These are phyloP conservation scores for Catharanthus roseus DNA, from an alignment of 257 asterid species.

Conservation along the genomic window DNA sequence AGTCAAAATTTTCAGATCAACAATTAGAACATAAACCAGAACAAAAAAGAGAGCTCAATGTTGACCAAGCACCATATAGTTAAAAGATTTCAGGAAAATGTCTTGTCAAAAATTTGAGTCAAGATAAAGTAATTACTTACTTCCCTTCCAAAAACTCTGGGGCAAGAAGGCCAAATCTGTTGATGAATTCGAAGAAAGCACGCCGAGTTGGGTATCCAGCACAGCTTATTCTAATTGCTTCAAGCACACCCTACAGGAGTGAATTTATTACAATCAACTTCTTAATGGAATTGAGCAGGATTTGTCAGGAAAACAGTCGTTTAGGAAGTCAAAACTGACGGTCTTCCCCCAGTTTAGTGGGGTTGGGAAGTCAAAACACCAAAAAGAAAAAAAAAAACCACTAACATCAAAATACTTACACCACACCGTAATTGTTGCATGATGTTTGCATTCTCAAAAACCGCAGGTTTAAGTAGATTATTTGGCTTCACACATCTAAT, in stretches of 20 bases:
- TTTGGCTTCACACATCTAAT: constrained; percentile 97
- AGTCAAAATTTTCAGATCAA: constrained; percentile 18
- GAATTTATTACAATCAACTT: constrained; percentile 27
- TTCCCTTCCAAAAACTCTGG: constrained; percentile 78
- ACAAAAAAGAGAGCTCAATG: background rate
- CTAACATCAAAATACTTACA: constrained; percentile 48
- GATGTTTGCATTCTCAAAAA: constrained; percentile 83
- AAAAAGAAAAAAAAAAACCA: constrained; percentile 8
- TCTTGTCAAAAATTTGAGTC: constrained; percentile 16
- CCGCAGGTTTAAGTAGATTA: constrained; percentile 88
- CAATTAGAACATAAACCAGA: constrained; percentile 16
- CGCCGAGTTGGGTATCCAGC: constrained; percentile 99
- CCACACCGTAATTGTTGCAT: constrained; percentile 97
- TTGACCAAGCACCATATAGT: constrained; percentile 14
- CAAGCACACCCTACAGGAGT: constrained; percentile 83
- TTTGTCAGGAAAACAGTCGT: background rate
- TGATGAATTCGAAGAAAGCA: constrained; percentile 82
- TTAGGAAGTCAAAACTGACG: background rate
- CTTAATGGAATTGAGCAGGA: constrained; percentile 2
- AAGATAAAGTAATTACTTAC: constrained; percentile 36
- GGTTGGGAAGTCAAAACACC: background rate
- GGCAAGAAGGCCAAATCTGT: constrained; percentile 95
- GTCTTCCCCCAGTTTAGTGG: background rate
- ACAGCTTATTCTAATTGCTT: constrained; percentile 97
- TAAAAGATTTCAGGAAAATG: constrained; percentile 10